Percentiles rank a stretch among this genome's conserved stretches.
Evolutionary conservation across 192 early-diverging fungal species (phyloP).

Genomic region (Phycomyces blakesleeanus): DNA sequence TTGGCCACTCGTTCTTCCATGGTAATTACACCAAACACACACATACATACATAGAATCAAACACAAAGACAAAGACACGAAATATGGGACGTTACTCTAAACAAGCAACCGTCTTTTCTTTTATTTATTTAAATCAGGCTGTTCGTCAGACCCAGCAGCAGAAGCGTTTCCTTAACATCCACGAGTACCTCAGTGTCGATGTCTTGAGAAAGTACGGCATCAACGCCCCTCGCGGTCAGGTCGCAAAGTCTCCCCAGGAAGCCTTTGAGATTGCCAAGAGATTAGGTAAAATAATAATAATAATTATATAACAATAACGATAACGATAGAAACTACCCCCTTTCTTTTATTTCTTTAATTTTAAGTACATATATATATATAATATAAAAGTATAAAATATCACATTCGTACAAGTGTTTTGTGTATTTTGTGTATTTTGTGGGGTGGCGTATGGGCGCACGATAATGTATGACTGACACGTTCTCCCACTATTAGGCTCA

Average conservation of each 20-base stretch:
- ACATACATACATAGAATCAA: not conserved
- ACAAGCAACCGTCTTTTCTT: too few species aligned
- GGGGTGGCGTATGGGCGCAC: too few species aligned
- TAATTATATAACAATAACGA: too few species aligned
- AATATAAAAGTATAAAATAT: too few species aligned
- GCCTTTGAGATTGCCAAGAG: constrained; percentile 82
- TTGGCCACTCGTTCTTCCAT: constrained; percentile 23
- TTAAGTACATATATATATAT: too few species aligned
- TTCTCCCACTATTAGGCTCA: constrained; percentile 15
- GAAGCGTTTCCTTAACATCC: constrained; percentile 91
- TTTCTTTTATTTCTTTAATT: too few species aligned
- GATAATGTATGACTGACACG: not conserved
- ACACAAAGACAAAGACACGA: too few species aligned
- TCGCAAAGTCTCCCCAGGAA: constrained; percentile 84
- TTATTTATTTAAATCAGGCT: constrained; percentile 6
- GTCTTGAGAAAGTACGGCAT: constrained; percentile 89
- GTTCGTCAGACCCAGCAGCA: constrained; percentile 42
- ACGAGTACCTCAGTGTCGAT: constrained; percentile 95
- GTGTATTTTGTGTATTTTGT: constrained; percentile 11
- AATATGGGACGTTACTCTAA: too few species aligned
- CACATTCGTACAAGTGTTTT: not conserved
- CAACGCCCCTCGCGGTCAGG: constrained; percentile 82
- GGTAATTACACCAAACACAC: constrained; percentile 17
- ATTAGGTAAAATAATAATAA: constrained; percentile 53
- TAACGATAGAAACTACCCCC: too few species aligned